These are phyloP conservation scores for Phytopythium litorale DNA, from an alignment of 352 stramenopile genomes.

Conservation along the genomic window DNA sequence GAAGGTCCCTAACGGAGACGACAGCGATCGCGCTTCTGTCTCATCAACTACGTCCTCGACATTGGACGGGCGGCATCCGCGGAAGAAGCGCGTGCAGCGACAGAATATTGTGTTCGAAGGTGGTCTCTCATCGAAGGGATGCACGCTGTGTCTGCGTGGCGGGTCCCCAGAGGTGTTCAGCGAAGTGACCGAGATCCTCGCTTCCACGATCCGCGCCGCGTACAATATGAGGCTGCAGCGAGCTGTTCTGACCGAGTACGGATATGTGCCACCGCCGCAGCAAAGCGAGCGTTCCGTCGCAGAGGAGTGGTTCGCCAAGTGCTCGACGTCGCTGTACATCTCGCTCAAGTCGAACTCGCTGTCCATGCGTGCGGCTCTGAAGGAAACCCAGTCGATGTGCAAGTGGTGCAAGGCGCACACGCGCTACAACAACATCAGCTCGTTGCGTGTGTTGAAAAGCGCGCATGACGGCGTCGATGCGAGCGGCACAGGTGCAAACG, in stretches of 20 bases:
- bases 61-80: slow-evolving; percentile 6
- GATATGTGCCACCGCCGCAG: slow-evolving; percentile 51
- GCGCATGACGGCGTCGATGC: slow-evolving; percentile 15
- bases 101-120: slow-evolving; percentile 89
- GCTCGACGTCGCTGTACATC: slow-evolving; percentile 78
- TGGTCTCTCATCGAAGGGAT: slow-evolving; percentile 63
- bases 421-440: slow-evolving; percentile 84
- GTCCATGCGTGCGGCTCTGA: slow-evolving; percentile 76
- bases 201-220: slow-evolving; percentile 50
- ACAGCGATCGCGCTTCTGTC: not conserved
- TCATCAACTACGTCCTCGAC: not conserved
- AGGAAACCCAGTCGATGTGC: slow-evolving; percentile 78
- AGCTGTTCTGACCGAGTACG: slow-evolving; percentile 49
- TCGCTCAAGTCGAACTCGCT: slow-evolving; percentile 85
- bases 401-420: slow-evolving; percentile 83
- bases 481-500: slow-evolving; percentile 5
- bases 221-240: slow-evolving; percentile 85
- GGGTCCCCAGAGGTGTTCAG: slow-evolving; percentile 57
- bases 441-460: slow-evolving; percentile 42
- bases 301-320: slow-evolving; percentile 80
- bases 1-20: not conserved
- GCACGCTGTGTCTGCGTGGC: slow-evolving; percentile 79
- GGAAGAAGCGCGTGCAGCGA: slow-evolving; percentile 58
- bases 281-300: slow-evolving; percentile 58
- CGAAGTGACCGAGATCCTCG: slow-evolving; percentile 64